Conservation (phyloP, 306 rosid species). For the Vicia sativa region DNA sequence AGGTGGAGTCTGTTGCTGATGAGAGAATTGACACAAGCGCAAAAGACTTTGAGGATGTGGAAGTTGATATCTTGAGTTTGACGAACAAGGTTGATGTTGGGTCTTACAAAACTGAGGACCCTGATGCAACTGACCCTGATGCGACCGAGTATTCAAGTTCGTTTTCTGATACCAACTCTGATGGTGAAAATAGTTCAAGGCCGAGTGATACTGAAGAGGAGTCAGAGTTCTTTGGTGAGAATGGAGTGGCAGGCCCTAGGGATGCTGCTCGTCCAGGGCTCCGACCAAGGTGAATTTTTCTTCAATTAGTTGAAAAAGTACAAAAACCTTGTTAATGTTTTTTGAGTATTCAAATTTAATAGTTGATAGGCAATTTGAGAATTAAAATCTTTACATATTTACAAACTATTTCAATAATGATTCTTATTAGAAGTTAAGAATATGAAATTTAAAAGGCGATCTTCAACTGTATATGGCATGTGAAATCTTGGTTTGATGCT, state of each 20-base stretch:
- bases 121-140: slow-evolving; percentile 88
- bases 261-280: slow-evolving; percentile 50
- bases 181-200: slow-evolving; percentile 55
- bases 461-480: slow-evolving; percentile 17
- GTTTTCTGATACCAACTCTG: slow-evolving; percentile 66
- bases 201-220: slow-evolving; percentile 81
- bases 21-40: slow-evolving; percentile 36
- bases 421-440: slow-evolving; percentile 12
- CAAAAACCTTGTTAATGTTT: slow-evolving; percentile 2
- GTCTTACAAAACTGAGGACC: slow-evolving; percentile 60
- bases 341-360: slow-evolving; percentile 25
- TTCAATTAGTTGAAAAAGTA: slow-evolving; percentile 2
- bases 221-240: slow-evolving; percentile 61
- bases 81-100: slow-evolving; percentile 51
- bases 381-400: slow-evolving; percentile 21
- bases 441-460: slow-evolving; percentile 13
- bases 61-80: slow-evolving; percentile 65
- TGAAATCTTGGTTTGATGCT: slow-evolving; percentile 27
- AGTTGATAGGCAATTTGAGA: slow-evolving; percentile 12
- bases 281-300: slow-evolving; percentile 57
- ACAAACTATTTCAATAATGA: neutral
- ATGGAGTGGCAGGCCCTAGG: slow-evolving; percentile 47
- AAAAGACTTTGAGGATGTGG: slow-evolving; percentile 50
- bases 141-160: slow-evolving; percentile 93
- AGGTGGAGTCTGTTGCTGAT: slow-evolving; percentile 53